Base-by-base conservation (phyloP, 345 rosid species). In the Laguncularia racemosa region DNA sequence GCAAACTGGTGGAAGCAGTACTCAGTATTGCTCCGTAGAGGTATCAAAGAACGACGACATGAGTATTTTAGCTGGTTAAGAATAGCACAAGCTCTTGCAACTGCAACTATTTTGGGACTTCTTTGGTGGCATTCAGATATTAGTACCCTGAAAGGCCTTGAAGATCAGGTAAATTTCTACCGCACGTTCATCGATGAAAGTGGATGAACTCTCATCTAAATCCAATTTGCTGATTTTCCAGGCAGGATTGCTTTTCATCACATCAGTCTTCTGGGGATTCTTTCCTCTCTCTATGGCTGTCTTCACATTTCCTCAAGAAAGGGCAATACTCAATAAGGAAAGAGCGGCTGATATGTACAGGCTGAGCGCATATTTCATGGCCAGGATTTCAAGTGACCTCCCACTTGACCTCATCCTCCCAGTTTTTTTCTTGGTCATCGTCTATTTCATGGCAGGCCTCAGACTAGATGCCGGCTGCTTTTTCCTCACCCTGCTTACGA, bases 21-120 rank as follows among this genome's bases (percentile, higher is more conserved):
- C 54, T 65, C 74, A 19, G 83, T 89, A 58, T 63, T 89, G 47
- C 86, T 86, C 76, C 72, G 71, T 33, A 83, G 98, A 71, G 97
- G 98, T 55, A 78, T 92, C 67, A 89, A 92, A 76, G 95, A 89
- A 67, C 64, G 96, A 44, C 59, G 83, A 4, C 95, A 89, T 15
- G 98, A 92, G 14, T 89, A 92, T 60, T 92, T 89, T 47, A 89
- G 99, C 70, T 93, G 99, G 97, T 70, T 89, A 57, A 86, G 97
- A 68, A 80, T 89, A 66, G 86, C 96, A 3, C 99, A 93, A 73
- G 97, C 89, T 57, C 72, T 89, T 40, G 70, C 99, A 14, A 89
- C 96, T 15, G 95, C 99, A 63, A 44, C 83, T 46, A 77, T 93
- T 63, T 67, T 93, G 66, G 99, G 99, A 48, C 72, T 89, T 52